Evolutionary conservation across 495 filamentous ascomycete genomes (phyloP).

Genomic region (Pseudoneurospora amorphoporcata): DNA sequence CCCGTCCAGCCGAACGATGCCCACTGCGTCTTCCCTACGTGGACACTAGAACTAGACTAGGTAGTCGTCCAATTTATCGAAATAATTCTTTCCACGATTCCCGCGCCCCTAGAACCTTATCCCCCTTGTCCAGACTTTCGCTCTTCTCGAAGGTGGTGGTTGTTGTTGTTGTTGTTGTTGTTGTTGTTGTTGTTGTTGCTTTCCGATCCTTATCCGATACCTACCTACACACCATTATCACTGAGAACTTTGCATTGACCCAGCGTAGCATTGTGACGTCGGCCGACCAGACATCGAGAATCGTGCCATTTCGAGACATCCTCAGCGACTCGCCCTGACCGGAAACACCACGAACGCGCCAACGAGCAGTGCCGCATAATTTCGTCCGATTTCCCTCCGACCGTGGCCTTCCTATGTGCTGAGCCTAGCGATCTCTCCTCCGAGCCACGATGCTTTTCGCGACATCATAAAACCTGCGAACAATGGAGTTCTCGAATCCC

Average conservation of each 20-base stretch:
- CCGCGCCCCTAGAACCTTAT: not conserved
- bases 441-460: slow-evolving; percentile 11
- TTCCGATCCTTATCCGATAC: not conserved
- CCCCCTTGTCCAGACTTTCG: not conserved
- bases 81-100: not conserved
- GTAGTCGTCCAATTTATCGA: not conserved
- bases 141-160: no score
- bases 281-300: not conserved
- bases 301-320: not conserved
- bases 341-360: not conserved
- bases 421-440: not conserved
- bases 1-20: not conserved
- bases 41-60: not conserved
- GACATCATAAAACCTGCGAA: slow-evolving; percentile 2
- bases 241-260: not conserved
- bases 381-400: not conserved
- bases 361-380: not conserved
- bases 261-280: not conserved
- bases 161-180: no score
- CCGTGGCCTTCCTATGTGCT: not conserved
- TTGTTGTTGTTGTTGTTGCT: not conserved
- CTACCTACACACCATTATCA: not conserved
- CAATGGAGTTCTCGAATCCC: slow-evolving; percentile 21
- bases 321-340: not conserved
- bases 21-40: not conserved